Percentiles rank a stretch among this genome's conserved stretches.
These are phyloP conservation scores for Lathyrus tuberosus DNA, from an alignment of 306 rosid species.

Conservation along the genomic window DNA sequence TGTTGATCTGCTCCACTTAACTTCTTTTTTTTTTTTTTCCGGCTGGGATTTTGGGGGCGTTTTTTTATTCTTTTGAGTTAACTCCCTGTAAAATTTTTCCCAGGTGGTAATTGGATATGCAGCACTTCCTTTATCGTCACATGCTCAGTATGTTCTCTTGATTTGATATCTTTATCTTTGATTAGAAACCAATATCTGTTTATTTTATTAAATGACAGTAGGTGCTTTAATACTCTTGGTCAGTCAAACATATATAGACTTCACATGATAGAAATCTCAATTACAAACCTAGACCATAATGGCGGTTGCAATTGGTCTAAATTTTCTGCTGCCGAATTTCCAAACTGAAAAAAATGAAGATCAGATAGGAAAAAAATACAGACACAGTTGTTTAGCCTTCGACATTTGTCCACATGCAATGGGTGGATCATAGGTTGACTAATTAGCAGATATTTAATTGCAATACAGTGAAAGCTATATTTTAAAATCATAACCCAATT, in stretches of 20 bases:
- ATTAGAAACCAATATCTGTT: slow-evolving; percentile 15
- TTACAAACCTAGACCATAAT: background rate
- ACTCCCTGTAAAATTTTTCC: slow-evolving; percentile 40
- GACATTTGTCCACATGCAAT: slow-evolving; percentile 4
- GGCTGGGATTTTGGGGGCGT: slow-evolving; percentile 14
- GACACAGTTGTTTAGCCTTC: background rate
- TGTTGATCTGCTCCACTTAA: slow-evolving; percentile 27
- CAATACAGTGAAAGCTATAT: slow-evolving; percentile 4
- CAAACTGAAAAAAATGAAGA: slow-evolving; percentile 24
- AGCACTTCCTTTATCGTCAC: slow-evolving; percentile 85
- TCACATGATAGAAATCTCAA: slow-evolving; percentile 7
- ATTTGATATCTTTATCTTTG: slow-evolving; percentile 37
- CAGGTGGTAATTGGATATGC: slow-evolving; percentile 94
- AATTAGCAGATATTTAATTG: slow-evolving; percentile 1
- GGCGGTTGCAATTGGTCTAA: slow-evolving; percentile 12
- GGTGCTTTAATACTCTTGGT: slow-evolving; percentile 28
- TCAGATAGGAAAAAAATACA: background rate
- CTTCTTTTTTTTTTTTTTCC: slow-evolving; percentile 36
- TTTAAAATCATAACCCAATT: slow-evolving; percentile 11
- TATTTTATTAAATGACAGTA: slow-evolving; percentile 3
- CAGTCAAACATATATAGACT: slow-evolving; percentile 18
- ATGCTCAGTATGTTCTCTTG: slow-evolving; percentile 82
- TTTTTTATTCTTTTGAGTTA: slow-evolving; percentile 39
- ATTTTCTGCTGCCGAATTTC: slow-evolving; percentile 7
- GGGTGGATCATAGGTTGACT: slow-evolving; percentile 5